phyloP scores from a whole-genome alignment of 2,329 filamentous ascomycete species.

The Ophiostoma tasmaniense region DNA sequence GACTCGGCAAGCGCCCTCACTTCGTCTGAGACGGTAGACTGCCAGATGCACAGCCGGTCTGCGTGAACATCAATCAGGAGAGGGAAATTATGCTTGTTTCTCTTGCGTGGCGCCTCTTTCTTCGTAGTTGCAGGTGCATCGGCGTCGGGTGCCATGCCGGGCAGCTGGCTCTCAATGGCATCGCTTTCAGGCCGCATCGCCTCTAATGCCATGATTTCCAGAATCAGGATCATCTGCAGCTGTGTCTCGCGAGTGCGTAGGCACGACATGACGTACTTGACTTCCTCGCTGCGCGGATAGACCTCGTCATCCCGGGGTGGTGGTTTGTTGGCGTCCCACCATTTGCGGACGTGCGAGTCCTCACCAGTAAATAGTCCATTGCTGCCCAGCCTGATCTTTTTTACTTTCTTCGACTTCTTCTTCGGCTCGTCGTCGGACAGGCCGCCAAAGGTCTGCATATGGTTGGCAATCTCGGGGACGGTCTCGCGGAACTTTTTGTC shows the following conservation, averaged over 20 bases:
- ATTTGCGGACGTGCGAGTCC: conserved; percentile 54
- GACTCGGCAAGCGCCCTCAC: conserved; percentile 42
- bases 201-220: conserved; percentile 68
- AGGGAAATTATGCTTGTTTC: conserved; percentile 54
- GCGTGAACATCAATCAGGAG: conserved; percentile 63
- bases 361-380: conserved; percentile 62
- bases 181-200: conserved; percentile 34
- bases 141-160: conserved; percentile 31
- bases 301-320: conserved; percentile 41
- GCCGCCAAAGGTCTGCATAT: conserved; percentile 48
- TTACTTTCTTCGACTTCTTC: conserved; percentile 41
- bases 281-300: conserved; percentile 40
- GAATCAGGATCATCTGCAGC: conserved; percentile 68
- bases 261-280: conserved; percentile 55
- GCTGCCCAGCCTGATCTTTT: conserved; percentile 59
- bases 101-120: conserved; percentile 42
- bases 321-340: conserved; percentile 58
- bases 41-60: conserved; percentile 76
- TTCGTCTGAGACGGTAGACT: conserved; percentile 60
- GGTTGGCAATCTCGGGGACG: conserved; percentile 51
- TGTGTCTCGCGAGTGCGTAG: conserved; percentile 69
- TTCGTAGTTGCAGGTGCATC: conserved; percentile 14
- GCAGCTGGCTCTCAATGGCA: conserved; percentile 38
- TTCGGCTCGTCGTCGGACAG: conserved; percentile 41
- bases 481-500: conserved; percentile 76